phyloP scores from a whole-genome alignment of 441 rosid genomes.

The Geranium incanum region DNA sequence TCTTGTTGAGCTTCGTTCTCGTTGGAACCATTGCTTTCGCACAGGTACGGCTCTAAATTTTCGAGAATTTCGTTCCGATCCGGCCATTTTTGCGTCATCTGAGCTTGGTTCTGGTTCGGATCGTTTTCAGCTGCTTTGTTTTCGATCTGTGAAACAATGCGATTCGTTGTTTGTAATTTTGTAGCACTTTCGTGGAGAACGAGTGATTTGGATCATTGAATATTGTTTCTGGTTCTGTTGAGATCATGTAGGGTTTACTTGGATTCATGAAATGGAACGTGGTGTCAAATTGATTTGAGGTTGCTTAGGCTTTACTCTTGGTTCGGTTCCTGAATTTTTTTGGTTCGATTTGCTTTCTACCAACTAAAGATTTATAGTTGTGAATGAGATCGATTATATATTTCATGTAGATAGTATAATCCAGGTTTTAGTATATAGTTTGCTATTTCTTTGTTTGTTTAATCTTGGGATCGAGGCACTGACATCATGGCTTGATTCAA shows the following conservation, averaged over 20 bases:
- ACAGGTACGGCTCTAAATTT: neutral
- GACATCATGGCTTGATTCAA: neutral
- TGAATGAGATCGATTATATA: neutral
- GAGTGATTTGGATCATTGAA: neutral
- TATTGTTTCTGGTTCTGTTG: neutral
- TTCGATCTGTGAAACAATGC: neutral
- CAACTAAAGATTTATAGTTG: neutral
- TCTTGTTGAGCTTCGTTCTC: constrained; percentile 1
- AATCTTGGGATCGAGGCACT: neutral
- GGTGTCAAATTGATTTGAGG: neutral
- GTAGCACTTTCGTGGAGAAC: neutral
- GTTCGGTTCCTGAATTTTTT: neutral
- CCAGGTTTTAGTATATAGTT: neutral
- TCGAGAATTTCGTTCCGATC: neutral
- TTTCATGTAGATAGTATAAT: neutral
- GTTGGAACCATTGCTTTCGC: neutral
- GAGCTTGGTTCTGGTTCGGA: neutral
- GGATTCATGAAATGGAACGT: neutral
- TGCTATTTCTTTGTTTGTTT: neutral
- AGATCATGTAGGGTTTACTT: neutral
- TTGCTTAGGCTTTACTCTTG: neutral
- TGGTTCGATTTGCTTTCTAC: neutral
- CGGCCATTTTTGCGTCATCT: neutral
- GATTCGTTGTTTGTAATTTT: neutral
- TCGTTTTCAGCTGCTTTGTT: neutral